Conservation (phyloP, 345 rosid species). For the Xanthoceras sorbifolium region DNA sequence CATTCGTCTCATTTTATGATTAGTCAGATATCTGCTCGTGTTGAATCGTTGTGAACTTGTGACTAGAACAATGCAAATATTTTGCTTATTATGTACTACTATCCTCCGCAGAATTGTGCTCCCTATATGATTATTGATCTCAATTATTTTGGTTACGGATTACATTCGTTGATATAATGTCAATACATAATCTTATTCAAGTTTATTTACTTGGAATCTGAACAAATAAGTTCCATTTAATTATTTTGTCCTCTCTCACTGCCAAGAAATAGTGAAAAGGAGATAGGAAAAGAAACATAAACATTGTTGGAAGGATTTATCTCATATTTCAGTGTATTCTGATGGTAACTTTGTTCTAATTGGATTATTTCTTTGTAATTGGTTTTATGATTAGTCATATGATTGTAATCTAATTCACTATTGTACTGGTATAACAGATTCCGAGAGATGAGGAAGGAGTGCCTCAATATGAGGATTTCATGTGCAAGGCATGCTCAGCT, state of each 20-base stretch:
- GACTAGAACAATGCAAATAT: background rate
- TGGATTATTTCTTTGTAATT: background rate
- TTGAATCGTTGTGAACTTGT: background rate
- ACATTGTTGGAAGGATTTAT: background rate
- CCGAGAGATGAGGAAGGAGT: conserved; percentile 91
- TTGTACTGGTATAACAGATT: conserved; percentile 47
- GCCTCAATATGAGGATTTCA: conserved; percentile 82
- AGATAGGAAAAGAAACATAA: background rate
- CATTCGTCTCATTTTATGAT: background rate
- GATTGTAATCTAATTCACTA: background rate
- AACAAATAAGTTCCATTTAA: background rate
- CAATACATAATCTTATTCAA: background rate
- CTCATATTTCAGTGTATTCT: background rate
- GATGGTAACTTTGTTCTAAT: background rate
- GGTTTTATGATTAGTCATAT: background rate
- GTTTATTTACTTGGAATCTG: background rate
- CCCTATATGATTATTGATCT: background rate
- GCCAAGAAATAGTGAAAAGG: background rate
- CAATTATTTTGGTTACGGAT: background rate
- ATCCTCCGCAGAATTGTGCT: background rate
- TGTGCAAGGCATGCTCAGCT: conserved; percentile 74
- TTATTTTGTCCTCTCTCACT: background rate
- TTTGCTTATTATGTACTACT: background rate
- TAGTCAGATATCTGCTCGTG: background rate
- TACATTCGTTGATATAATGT: background rate